phyloP scores from a whole-genome alignment of 768 basidiomycete species.

The Trametes cubensis region DNA sequence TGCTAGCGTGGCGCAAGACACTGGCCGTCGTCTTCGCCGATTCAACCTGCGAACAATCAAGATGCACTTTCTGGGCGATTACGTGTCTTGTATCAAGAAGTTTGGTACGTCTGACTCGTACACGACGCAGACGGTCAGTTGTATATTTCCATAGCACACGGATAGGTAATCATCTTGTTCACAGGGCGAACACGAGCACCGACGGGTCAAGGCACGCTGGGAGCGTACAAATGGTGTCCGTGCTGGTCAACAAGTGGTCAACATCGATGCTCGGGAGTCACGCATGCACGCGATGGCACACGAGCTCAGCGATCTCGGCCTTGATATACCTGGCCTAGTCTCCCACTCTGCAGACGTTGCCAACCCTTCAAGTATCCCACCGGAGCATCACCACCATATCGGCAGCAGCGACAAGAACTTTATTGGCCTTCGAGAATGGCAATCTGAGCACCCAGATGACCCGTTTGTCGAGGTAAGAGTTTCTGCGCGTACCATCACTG shows the following conservation, averaged over 20 bases:
- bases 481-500: background rate
- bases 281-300: constrained; percentile 8
- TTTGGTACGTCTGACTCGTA: constrained; percentile 43
- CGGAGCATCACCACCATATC: no score
- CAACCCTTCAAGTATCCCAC: background rate
- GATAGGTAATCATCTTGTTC: no score
- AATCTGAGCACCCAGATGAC: constrained; percentile 13
- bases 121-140: constrained; percentile 38
- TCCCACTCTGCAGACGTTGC: no score
- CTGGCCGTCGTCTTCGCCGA: background rate
- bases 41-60: constrained; percentile 42
- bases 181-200: constrained; percentile 42
- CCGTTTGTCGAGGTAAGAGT: constrained; percentile 23
- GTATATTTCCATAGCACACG: no score
- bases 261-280: constrained; percentile 26
- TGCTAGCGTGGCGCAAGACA: background rate
- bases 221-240: constrained; percentile 31
- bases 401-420: background rate
- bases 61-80: constrained; percentile 41
- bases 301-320: background rate
- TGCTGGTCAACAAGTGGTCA: constrained; percentile 25
- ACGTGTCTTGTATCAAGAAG: constrained; percentile 28
- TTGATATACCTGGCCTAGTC: background rate
- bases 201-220: constrained; percentile 34
- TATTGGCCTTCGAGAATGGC: constrained; percentile 13